These are phyloP conservation scores for Geoglossum glabrum DNA, from an alignment of 495 filamentous ascomycete species.

Conservation along the genomic window DNA sequence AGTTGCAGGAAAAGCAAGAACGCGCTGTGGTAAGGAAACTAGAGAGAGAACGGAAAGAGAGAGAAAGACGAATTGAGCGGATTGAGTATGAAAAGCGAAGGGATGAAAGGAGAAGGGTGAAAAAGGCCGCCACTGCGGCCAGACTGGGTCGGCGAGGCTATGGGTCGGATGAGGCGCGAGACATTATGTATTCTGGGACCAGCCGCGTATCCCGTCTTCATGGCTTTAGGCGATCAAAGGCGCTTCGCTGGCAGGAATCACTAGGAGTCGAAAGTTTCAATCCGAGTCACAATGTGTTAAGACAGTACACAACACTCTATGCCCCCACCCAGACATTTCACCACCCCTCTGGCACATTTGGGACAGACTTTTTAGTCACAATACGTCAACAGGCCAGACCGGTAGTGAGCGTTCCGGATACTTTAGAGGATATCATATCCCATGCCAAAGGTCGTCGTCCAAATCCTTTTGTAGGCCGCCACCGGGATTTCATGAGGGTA, in stretches of 20 bases:
- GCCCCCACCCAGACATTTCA: slow-evolving; percentile 1
- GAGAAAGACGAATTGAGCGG: not conserved
- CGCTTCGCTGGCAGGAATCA: not conserved
- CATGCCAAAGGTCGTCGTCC: not conserved
- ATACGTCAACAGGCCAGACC: not conserved
- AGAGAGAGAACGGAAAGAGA: not conserved
- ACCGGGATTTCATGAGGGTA: not conserved
- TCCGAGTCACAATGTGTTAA: not conserved
- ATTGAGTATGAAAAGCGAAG: not conserved
- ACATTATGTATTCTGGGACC: not conserved
- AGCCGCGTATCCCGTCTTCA: not conserved
- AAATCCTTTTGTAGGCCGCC: not conserved
- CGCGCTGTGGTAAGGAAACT: not conserved
- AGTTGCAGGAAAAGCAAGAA: not conserved
- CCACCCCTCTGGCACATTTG: slow-evolving; percentile 1
- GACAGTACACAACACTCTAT: not conserved
- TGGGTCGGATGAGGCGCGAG: not conserved
- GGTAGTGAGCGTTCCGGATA: not conserved
- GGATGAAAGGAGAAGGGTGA: not conserved
- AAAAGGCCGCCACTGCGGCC: not conserved
- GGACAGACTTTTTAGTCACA: not conserved
- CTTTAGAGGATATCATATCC: not conserved
- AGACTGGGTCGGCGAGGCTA: not conserved
- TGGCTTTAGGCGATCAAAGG: not conserved
- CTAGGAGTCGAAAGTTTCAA: not conserved